A percentile compares a stretch with the other conserved stretches of the same genome.
Conservation (phyloP, 2,329 filamentous ascomycete species). For the Zalaria sp. region DNA sequence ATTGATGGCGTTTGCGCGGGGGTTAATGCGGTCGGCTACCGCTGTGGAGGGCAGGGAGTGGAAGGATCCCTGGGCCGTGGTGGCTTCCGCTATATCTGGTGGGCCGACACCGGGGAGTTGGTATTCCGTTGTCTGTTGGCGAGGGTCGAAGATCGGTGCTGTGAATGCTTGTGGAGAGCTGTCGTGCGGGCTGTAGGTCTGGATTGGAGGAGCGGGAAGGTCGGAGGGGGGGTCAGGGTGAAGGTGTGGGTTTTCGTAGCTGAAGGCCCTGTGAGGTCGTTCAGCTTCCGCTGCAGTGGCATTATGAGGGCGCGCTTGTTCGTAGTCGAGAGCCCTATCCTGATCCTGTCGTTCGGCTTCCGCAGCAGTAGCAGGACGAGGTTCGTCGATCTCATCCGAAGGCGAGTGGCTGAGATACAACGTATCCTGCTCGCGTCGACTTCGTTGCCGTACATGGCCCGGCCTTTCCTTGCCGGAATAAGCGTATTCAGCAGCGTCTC, state of each 20-base stretch:
- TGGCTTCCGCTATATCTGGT: conserved; percentile 6
- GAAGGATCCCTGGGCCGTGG: conserved; percentile 1
- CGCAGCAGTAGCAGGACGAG: too few relatives aligned
- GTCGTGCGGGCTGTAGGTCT: background rate
- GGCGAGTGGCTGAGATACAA: too few relatives aligned
- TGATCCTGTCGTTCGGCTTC: background rate
- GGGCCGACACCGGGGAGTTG: conserved; percentile 23
- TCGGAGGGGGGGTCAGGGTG: too few relatives aligned
- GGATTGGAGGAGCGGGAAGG: background rate
- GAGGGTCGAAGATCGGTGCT: conserved; percentile 15
- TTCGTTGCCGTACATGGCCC: too few relatives aligned
- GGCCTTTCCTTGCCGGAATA: too few relatives aligned
- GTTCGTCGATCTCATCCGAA: too few relatives aligned
- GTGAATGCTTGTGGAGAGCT: background rate
- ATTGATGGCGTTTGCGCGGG: background rate
- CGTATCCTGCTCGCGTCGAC: too few relatives aligned
- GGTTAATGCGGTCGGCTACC: conserved; percentile 5
- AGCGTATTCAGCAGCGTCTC: too few relatives aligned
- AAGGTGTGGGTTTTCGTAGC: background rate
- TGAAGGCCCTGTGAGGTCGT: background rate
- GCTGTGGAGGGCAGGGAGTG: background rate
- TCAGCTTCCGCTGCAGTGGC: background rate
- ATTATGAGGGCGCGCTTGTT: background rate
- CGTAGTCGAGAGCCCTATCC: background rate
- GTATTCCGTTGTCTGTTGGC: conserved; percentile 26